Evolutionary conservation across 1,139 yeast species (phyloP), one percentile per base, ranked within the genome.

Genomic region (Suhomyces terraborum): DNA sequence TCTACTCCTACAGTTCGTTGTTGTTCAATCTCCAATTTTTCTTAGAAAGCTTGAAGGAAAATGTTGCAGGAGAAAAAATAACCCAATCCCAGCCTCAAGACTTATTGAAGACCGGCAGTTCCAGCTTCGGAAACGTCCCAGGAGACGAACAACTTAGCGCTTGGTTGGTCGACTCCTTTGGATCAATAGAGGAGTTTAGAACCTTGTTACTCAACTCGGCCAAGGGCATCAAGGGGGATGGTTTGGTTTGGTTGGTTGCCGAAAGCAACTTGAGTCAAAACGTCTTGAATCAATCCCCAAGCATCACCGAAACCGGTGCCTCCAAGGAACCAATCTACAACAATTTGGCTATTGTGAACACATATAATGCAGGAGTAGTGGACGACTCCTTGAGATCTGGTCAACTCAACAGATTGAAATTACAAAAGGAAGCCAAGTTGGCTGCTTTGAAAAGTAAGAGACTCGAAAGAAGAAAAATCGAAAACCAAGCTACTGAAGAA

Each of bases 331-430:
- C 63, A 4, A 62, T 53, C 48, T 77, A 61, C 50, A 72, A 71
- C 43, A 69, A 73, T 24, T 67, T 84, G 53, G 80, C 79, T 31
- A 65, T 85, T n/a, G 67, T 84, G 41, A 85, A 84, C 65, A 84
- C 93, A n/a, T 85, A 84, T 59, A 83, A 84, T 53, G 77, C 83
- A 8, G 93, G 93, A 8, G 70, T 80, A 13, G 85, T 88, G 31
- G 77, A 75, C 50, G 80, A 76, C 52, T 63, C 74, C 8, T 58
- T 76, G 40, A 69, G 80, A 50, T 67, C 79, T 4, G 80, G 80
- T 16, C 82, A 79, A 59, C 49, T 78, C 27, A 53, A 60, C 29
- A 63, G 69, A 42, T 59, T 68, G 54, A 61, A 62, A 45, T 61
- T 60, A 50, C 72, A 67, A 46, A 64, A 64, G 47, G 50, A 54